Conservation (phyloP, 495 filamentous ascomycete species). For the Penicillium nucicola region DNA sequence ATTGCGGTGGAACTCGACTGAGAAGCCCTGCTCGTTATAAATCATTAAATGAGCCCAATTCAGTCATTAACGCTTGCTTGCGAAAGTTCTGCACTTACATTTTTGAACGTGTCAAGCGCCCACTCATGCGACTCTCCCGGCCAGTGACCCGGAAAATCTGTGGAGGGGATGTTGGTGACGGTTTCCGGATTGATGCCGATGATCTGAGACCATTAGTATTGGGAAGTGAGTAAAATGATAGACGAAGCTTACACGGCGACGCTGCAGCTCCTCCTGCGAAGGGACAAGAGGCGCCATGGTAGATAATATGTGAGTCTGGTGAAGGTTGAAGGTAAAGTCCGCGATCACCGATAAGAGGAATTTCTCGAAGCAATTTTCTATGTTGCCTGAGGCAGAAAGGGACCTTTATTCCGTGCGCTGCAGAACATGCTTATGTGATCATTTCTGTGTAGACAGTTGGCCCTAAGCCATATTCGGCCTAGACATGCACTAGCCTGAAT, state of each 20-base stretch:
- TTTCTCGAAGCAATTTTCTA: slow-evolving; percentile 36
- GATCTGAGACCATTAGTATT: slow-evolving; percentile 51
- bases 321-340: slow-evolving; percentile 27
- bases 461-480: not conserved
- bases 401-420: slow-evolving; percentile 13
- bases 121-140: slow-evolving; percentile 88
- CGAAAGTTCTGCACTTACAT: slow-evolving; percentile 33
- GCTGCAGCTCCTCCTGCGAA: slow-evolving; percentile 48
- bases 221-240: not conserved
- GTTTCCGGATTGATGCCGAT: slow-evolving; percentile 85
- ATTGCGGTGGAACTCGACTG: slow-evolving; percentile 80
- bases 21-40: slow-evolving; percentile 50
- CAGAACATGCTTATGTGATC: not conserved
- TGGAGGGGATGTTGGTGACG: slow-evolving; percentile 81
- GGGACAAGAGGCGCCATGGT: slow-evolving; percentile 48
- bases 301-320: slow-evolving; percentile 12
- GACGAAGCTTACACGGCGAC: slow-evolving; percentile 43
- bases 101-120: slow-evolving; percentile 70
- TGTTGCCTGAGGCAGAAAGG: slow-evolving; percentile 25
- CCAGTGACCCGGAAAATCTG: slow-evolving; percentile 86
- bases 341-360: slow-evolving; percentile 37
- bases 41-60: slow-evolving; percentile 7
- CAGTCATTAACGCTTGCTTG: not conserved
- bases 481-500: not conserved
- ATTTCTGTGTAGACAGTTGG: not conserved